Conservation (phyloP, 2,329 filamentous ascomycete species). For the Cercospora zeina region DNA sequence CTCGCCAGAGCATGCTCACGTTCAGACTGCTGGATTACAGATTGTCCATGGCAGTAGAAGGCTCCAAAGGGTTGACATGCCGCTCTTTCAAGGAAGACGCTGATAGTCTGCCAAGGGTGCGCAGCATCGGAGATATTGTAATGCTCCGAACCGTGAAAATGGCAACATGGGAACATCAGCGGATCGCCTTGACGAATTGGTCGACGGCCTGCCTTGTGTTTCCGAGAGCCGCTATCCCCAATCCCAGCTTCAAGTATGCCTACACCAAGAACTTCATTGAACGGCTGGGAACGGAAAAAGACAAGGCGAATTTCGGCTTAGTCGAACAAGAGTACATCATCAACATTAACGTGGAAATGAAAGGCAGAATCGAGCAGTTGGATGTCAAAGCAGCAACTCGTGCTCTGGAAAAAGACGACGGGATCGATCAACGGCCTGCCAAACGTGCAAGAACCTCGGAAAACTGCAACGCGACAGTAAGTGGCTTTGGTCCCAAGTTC, state of each 20-base stretch:
- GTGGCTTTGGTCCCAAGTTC: conserved; percentile 53
- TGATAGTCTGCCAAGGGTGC: conserved; percentile 43
- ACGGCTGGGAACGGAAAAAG: conserved; percentile 23
- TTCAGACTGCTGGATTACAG: conserved; percentile 45
- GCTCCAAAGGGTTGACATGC: conserved; percentile 44
- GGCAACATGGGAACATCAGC: conserved; percentile 22
- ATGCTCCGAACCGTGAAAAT: conserved; percentile 53
- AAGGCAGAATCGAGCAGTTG: conserved; percentile 1
- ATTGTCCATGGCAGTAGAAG: conserved; percentile 24
- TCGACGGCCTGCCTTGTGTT: conserved; percentile 34
- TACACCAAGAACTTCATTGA: conserved; percentile 33
- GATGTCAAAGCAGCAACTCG: not conserved
- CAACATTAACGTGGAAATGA: conserved; percentile 32
- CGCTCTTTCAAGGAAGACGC: conserved; percentile 60
- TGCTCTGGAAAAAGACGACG: not conserved
- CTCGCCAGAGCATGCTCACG: conserved; percentile 41
- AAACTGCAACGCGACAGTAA: conserved; percentile 15
- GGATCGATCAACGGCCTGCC: conserved; percentile 10
- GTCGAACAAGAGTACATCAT: conserved; percentile 42
- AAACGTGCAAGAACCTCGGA: conserved; percentile 19
- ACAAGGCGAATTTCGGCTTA: conserved; percentile 27
- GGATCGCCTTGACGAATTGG: conserved; percentile 32
- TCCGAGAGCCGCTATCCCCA: conserved; percentile 32
- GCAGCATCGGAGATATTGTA: conserved; percentile 61
- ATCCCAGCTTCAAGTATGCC: conserved; percentile 33